These are phyloP conservation scores for Penicillium parvum DNA, from an alignment of 495 filamentous ascomycete genomes.

Conservation along the genomic window DNA sequence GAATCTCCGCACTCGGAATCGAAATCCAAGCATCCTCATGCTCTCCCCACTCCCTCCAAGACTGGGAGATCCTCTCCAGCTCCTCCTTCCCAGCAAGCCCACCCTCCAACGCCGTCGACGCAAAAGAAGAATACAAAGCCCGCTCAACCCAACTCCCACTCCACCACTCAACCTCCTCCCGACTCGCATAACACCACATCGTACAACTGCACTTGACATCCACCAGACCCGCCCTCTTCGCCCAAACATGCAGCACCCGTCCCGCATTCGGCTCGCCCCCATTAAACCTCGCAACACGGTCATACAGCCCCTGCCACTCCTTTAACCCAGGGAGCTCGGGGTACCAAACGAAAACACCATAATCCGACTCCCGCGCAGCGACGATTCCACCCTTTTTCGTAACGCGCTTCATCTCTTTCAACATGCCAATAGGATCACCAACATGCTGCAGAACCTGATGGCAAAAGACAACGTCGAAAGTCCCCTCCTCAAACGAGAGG, in stretches of 20 bases:
- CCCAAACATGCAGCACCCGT: slow-evolving; percentile 46
- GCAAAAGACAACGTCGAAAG: slow-evolving; percentile 54
- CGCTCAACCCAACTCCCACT: slow-evolving; percentile 43
- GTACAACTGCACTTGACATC: slow-evolving; percentile 35
- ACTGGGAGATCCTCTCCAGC: slow-evolving; percentile 36
- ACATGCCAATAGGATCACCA: slow-evolving; percentile 32
- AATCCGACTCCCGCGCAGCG: slow-evolving; percentile 45
- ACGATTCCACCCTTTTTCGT: slow-evolving; percentile 49
- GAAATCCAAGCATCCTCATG: slow-evolving; percentile 46
- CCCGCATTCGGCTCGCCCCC: slow-evolving; percentile 49
- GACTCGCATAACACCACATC: slow-evolving; percentile 43
- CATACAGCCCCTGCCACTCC: slow-evolving; percentile 38
- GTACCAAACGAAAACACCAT: slow-evolving; percentile 39
- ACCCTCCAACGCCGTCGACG: slow-evolving; percentile 32
- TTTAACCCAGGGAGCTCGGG: slow-evolving; percentile 40
- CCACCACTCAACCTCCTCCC: slow-evolving; percentile 45
- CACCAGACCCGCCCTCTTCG: slow-evolving; percentile 44
- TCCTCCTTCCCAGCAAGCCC: slow-evolving; percentile 37
- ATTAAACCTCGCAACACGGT: slow-evolving; percentile 32
- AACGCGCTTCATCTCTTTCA: slow-evolving; percentile 49
- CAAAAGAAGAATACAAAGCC: slow-evolving; percentile 34
- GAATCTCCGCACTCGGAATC: slow-evolving; percentile 44
- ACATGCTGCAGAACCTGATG: slow-evolving; percentile 55
- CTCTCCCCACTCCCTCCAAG: slow-evolving; percentile 42
- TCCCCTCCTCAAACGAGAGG: slow-evolving; percentile 40